Conservation (phyloP, 495 filamentous ascomycete genomes). For the Trypethelium eluteriae region DNA sequence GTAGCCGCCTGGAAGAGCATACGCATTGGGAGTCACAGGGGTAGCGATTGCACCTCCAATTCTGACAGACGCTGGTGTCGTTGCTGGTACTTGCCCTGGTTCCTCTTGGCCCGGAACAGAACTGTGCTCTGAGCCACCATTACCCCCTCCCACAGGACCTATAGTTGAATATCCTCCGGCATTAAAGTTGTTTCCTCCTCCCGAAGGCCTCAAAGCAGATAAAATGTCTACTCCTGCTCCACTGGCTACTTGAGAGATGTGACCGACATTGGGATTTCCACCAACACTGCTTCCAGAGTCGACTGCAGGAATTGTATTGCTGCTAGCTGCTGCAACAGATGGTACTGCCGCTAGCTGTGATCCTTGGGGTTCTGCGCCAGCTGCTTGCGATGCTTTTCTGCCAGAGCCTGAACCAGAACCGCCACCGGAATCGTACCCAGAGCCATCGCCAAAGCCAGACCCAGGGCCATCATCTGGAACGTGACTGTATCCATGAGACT, state of each 20-base stretch:
- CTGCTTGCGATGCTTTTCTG: not conserved
- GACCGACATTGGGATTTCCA: not conserved
- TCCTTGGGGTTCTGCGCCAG: not conserved
- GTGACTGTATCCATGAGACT: not conserved
- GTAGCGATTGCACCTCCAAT: not conserved
- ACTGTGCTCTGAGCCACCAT: not conserved
- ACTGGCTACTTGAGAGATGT: not conserved
- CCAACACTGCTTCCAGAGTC: not conserved
- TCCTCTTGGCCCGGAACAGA: not conserved
- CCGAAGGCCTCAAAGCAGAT: constrained; percentile 3
- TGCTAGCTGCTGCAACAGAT: not conserved
- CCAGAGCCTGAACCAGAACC: not conserved
- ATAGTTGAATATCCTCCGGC: not conserved
- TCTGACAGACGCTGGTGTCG: not conserved
- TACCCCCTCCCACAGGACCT: not conserved
- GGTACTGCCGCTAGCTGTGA: not conserved
- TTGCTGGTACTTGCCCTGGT: not conserved
- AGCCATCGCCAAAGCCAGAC: not conserved
- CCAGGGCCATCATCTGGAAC: not conserved
- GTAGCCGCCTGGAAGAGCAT: not conserved
- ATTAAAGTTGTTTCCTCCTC: not conserved
- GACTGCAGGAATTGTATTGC: not conserved
- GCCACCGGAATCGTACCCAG: no score
- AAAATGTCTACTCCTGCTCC: not conserved
- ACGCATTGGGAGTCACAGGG: not conserved